These are phyloP conservation scores for Phytophthora crassamura DNA, from an alignment of 352 stramenopile species.

Conservation along the genomic window DNA sequence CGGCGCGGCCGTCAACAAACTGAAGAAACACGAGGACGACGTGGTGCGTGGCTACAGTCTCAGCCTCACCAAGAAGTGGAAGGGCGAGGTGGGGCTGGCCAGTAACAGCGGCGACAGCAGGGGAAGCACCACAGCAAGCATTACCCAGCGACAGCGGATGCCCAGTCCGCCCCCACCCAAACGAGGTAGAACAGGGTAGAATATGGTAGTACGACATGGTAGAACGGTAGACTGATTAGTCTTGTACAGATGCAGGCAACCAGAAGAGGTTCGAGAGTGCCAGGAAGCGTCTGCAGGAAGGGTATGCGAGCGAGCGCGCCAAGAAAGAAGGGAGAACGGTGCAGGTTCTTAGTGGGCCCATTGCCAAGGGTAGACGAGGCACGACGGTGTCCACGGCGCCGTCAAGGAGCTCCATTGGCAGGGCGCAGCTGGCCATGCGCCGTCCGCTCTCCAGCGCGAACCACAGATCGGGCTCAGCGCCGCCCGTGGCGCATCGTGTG, in stretches of 20 bases:
- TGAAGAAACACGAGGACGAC: conserved; percentile 87
- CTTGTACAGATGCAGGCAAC: conserved; percentile 32
- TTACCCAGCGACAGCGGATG: conserved; percentile 9
- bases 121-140: no score
- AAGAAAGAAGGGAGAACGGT: conserved; percentile 78
- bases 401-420: conserved; percentile 58
- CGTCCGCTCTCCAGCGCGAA: conserved; percentile 30
- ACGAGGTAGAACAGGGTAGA: conserved; percentile 27
- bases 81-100: conserved; percentile 66
- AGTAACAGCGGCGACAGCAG: background rate
- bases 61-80: conserved; percentile 88
- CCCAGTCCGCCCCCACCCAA: conserved; percentile 40
- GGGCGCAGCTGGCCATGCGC: conserved; percentile 47
- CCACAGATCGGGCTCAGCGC: conserved; percentile 34
- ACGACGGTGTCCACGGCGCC: conserved; percentile 71
- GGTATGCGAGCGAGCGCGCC: conserved; percentile 75
- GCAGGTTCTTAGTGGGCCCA: conserved; percentile 70
- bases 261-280: conserved; percentile 70
- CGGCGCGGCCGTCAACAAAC: conserved; percentile 82
- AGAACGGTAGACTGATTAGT: background rate
- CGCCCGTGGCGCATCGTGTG: conserved; percentile 36
- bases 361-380: conserved; percentile 57
- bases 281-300: conserved; percentile 74
- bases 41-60: conserved; percentile 81
- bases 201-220: background rate